A percentile compares a stretch with the other conserved stretches of the same genome.
phyloP scores from a whole-genome alignment of 306 rosid species.

The Oemleria cerasiformis region DNA sequence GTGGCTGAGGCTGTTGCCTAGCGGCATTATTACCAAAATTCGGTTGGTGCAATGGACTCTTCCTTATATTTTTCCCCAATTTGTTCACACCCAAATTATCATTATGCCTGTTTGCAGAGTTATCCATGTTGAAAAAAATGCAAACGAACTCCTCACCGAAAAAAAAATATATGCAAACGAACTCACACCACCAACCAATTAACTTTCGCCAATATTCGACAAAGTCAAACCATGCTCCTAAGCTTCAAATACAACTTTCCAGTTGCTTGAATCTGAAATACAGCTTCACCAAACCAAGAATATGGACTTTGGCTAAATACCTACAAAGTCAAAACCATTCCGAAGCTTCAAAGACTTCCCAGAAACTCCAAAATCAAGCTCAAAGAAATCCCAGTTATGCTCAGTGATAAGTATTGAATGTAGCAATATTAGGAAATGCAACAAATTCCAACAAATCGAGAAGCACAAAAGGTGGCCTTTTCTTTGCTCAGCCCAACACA shows the following conservation, averaged over 20 bases:
- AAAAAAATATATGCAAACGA: neutral
- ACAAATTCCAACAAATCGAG: slow-evolving; percentile 38
- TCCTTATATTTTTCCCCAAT: slow-evolving; percentile 83
- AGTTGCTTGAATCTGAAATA: neutral
- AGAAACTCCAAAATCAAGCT: slow-evolving; percentile 3
- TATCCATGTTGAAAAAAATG: slow-evolving; percentile 52
- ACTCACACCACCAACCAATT: slow-evolving; percentile 22
- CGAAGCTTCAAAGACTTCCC: neutral
- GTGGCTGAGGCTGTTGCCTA: slow-evolving; percentile 93
- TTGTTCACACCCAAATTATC: slow-evolving; percentile 88
- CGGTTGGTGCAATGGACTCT: slow-evolving; percentile 88
- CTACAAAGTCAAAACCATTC: neutral
- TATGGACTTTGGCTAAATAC: neutral
- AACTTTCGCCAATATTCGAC: slow-evolving; percentile 22
- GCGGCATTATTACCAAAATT: slow-evolving; percentile 58
- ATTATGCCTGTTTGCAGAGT: slow-evolving; percentile 56
- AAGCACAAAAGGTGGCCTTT: slow-evolving; percentile 45
- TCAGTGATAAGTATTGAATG: slow-evolving; percentile 9
- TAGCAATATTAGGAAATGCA: slow-evolving; percentile 27
- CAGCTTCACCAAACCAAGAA: neutral
- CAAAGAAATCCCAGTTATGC: slow-evolving; percentile 6
- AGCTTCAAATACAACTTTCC: slow-evolving; percentile 20
- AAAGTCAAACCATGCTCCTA: slow-evolving; percentile 34
- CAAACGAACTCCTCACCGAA: no score
- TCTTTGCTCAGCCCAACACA: neutral